Base-by-base conservation (phyloP, 1,284 basidiomycete species). In the Ceratobasidium theobromae region DNA sequence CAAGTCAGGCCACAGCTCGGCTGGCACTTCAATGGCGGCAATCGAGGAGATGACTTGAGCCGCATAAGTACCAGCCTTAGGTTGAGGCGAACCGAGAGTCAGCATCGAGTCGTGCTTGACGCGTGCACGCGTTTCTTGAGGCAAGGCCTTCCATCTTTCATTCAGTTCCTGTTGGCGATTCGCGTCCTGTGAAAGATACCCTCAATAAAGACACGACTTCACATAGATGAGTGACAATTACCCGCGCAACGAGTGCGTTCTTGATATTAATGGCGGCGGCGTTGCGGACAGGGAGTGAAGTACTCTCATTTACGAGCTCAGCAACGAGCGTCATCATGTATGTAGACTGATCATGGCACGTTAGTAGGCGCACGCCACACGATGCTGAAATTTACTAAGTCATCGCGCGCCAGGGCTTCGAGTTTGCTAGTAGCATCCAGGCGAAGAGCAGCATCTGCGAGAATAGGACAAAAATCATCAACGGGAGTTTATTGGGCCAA, bases 231-330 rank as follows among this genome's bases (percentile, higher is more conserved):
- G 32, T 21, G 14, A 30, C 21, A 83, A 90, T 76, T 79, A 95
- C 93, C 73, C 93, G 83, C 69, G 95, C 93, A 45, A 88, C 86
- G 67, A 99, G 80, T 68, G 94, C 87, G 77, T 99, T 99, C 85
- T 99, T 99, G 79, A 99, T 82, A 18, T 95, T 95, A 57, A 99
- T 83, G 77, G 94, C 95, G 25, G 97, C 95, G 16, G 96, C 95
- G 74, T 93, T 95, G 72, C 96, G 85, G 58, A 97, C 86, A 76
- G 93, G 88, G 40, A 87, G 73, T n/a, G 81, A 81, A 8, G 84
- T 84, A 49, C 73, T 79, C 75, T 93, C 91, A 71, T 92, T 89
- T 35, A 86, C 85, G 52, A 97, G 84, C 72, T 94, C 91, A 12
- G 84, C 78, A 32, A 90, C 88, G 69, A 98, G 86, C 80, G 92